phyloP scores from a whole-genome alignment of 306 rosid genomes.

The Medicago ruthenica region DNA sequence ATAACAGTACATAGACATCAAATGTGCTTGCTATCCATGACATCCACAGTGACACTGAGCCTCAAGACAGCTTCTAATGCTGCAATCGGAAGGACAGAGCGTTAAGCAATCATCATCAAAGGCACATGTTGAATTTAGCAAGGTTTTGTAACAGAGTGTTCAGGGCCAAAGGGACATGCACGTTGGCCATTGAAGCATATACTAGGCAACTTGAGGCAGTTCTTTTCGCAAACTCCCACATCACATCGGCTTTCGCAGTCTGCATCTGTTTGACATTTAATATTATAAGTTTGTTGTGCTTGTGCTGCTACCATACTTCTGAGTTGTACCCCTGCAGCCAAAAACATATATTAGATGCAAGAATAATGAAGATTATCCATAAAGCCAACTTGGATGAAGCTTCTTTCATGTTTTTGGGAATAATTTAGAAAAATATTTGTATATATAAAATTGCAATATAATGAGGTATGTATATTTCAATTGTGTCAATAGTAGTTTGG shows the following conservation, averaged over 20 bases:
- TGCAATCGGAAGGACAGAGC: background rate
- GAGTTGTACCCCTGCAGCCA: background rate
- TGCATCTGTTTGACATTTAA: background rate
- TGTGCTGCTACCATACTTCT: background rate
- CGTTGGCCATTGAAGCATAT: background rate
- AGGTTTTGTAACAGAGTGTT: background rate
- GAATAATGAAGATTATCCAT: background rate
- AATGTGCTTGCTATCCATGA: background rate
- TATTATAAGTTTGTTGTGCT: background rate
- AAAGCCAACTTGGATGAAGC: background rate
- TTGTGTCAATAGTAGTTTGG: background rate
- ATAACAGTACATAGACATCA: background rate
- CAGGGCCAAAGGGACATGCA: background rate
- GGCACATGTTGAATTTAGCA: background rate
- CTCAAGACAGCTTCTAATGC: background rate
- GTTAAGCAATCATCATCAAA: background rate
- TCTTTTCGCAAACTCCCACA: background rate
- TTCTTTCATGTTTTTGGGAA: background rate
- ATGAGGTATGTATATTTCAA: background rate
- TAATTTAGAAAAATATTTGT: too few species aligned
- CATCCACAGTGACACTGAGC: background rate
- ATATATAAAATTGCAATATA: too few species aligned
- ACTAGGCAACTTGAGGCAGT: background rate
- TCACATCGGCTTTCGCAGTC: background rate
- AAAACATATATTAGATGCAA: background rate